Base-by-base conservation (phyloP, 257 asterid species). In the Linaria vulgaris region DNA sequence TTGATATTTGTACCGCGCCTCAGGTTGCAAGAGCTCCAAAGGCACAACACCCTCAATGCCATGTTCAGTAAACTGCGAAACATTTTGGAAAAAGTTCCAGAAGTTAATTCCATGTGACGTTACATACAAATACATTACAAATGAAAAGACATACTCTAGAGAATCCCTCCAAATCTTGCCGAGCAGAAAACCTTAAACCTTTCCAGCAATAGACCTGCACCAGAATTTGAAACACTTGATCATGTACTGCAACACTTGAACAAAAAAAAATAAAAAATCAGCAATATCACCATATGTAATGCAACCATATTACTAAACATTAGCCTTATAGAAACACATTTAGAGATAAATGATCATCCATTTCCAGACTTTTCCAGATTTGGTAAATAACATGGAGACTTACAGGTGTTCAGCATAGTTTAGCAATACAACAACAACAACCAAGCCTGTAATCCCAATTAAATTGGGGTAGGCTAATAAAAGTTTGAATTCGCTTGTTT, bases 31-130 rank as follows among this genome's bases (percentile, higher is more conserved):
- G 65, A 89, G 96, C 60, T 92, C 99, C 73, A 82, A 46, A 22
- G 99, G 99, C 61, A 92, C 99, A 22, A 89, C 99, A 56, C 97
- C 99, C 79, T 92, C 99, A 61, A 92, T 85, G 27, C 97, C 95
- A 63, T 85, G 94, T 71, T 92, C 99, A 19, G 97, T 85, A 78
- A 92, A 92, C 99, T 92, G 88, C 74, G 79, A 21, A 61, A 17
- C 31, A 59, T 22, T 31, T 49, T 63, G 23, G 16, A 3, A 24
- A 55, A 22, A 46, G 45, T 60, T 34, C 41, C 41, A 48, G 51
- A 54, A 53, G 68, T 56, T 21, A 9, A 27, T 59, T 59, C 27
- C 52, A 17, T 41, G 58, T 31, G 61, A 56, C 48, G 55, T 70
- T 20, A 30, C 16, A 15, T 54, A 67, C 45, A 55, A 48, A 44